Conservation (phyloP, 2,329 filamentous ascomycete species). For the Cercospora sojina region DNA sequence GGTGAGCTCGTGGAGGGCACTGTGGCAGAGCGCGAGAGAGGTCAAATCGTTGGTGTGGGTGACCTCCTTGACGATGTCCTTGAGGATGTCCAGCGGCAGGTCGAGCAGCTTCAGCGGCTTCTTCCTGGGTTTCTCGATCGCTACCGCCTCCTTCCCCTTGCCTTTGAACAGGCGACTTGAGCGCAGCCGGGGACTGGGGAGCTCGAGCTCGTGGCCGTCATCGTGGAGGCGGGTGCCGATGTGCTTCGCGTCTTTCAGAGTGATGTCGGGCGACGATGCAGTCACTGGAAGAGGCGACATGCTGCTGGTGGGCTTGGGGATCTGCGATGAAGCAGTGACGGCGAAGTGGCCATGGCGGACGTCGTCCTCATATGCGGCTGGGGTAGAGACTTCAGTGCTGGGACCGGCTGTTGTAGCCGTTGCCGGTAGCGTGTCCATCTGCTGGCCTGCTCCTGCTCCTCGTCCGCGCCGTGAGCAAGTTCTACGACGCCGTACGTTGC, state of each 20-base stretch:
- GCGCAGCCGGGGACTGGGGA: conserved; percentile 34
- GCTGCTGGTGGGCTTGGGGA: conserved; percentile 30
- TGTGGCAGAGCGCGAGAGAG: conserved; percentile 73
- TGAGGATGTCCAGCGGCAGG: conserved; percentile 74
- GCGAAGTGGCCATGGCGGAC: conserved; percentile 30
- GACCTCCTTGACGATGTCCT: conserved; percentile 76
- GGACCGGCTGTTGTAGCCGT: conserved; percentile 21
- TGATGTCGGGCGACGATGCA: conserved; percentile 21
- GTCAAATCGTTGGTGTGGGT: conserved; percentile 81
- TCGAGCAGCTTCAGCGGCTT: conserved; percentile 67
- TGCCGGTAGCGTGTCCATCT: conserved; percentile 11
- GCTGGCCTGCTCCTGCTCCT: background rate
- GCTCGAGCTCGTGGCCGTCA: conserved; percentile 34
- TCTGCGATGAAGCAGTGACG: conserved; percentile 28
- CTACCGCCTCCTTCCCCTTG: conserved; percentile 44
- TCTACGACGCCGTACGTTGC: background rate
- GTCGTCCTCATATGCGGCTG: conserved; percentile 32
- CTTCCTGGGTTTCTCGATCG: conserved; percentile 44
- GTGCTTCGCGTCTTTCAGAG: conserved; percentile 32
- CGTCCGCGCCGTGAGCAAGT: conserved; percentile 3
- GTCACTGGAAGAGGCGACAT: conserved; percentile 17
- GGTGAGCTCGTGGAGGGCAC: conserved; percentile 70
- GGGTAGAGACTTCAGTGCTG: conserved; percentile 26
- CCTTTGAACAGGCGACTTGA: conserved; percentile 51
- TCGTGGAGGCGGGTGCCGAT: conserved; percentile 35